Evolutionary conservation across 345 rosid species (phyloP), one percentile per base, ranked within the genome.

Genomic region (Dipteronia dyeriana): DNA sequence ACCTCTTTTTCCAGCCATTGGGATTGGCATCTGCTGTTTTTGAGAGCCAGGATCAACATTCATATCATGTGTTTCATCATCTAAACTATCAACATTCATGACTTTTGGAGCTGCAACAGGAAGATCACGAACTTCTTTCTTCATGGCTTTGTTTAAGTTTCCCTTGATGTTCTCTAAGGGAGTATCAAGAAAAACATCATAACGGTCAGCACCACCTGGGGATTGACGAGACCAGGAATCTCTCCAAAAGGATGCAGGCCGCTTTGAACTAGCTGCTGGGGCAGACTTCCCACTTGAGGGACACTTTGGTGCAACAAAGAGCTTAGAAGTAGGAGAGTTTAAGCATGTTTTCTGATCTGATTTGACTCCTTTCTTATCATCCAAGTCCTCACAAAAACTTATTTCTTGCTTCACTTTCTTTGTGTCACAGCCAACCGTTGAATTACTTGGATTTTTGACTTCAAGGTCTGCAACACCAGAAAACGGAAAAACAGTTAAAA

Each of bases 151-250:
- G 71, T 79, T 84, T 79, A 87, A 53, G 84, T 85, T 87, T 68
- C 74, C 86, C 78, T 83, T 89, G 53, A 90, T 61, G 65, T 83
- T 92, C 80, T 92, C 96, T 23, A 90, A 76, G 5, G 98, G 97
- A 67, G 97, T 92, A 78, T 90, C 86, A 47, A 95, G 92, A 84
- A 95, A 95, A 85, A 93, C 97, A 84, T 95, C 98, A 76, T 92
- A 97, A 78, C 91, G 95, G 71, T 95, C 96, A 9, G 79, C 68
- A 20, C 94, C 97, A 76, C 83, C 83, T 54, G 69, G 87, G 45
- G 79, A 73, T 66, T 88, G 90, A 59, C 75, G 87, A 51, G 94
- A 84, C 84, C 97, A 86, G 20, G 98, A 92, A 13, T 85, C 94
- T 80, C 93, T 87, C 98, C 98, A 92, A 78, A 80, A 78, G 34